Evolutionary conservation across 2,329 filamentous ascomycete genomes (phyloP).

Genomic region (Curvularia sp.): DNA sequence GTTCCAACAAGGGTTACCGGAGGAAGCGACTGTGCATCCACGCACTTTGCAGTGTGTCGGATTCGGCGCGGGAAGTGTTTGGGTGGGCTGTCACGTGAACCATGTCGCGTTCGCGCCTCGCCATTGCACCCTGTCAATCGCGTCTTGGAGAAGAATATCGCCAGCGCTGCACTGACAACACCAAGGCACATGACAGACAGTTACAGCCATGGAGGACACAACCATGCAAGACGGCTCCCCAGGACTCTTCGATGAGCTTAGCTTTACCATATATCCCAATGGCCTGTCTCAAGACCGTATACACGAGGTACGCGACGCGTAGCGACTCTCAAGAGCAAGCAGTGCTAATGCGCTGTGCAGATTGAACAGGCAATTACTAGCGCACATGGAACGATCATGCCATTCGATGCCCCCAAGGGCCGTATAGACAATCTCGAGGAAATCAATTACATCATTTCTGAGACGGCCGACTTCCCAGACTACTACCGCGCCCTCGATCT

Average conservation of each 20-base stretch:
- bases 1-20: neutral
- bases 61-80: constrained; percentile 8
- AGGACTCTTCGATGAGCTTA: constrained; percentile 50
- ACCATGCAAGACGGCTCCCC: constrained; percentile 41
- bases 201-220: constrained; percentile 43
- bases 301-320: constrained; percentile 41
- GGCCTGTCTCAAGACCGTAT: constrained; percentile 42
- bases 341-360: constrained; percentile 47
- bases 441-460: constrained; percentile 72
- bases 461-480: constrained; percentile 89
- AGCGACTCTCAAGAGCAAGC: neutral
- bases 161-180: constrained; percentile 2
- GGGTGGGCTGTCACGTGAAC: constrained; percentile 27
- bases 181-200: constrained; percentile 9
- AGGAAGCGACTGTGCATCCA: neutral
- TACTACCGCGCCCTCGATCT: constrained; percentile 76
- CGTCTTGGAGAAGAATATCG: constrained; percentile 13
- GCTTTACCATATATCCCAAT: constrained; percentile 56
- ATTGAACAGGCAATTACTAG: constrained; percentile 56
- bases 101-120: constrained; percentile 19
- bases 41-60: constrained; percentile 3
- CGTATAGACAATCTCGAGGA: constrained; percentile 52
- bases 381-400: constrained; percentile 58
- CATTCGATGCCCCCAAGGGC: constrained; percentile 50
- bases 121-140: constrained; percentile 13